Percentiles rank a stretch among this genome's conserved stretches.
These are phyloP conservation scores for Penicillium sumatraense DNA, from an alignment of 2,329 filamentous ascomycete species.

Conservation along the genomic window DNA sequence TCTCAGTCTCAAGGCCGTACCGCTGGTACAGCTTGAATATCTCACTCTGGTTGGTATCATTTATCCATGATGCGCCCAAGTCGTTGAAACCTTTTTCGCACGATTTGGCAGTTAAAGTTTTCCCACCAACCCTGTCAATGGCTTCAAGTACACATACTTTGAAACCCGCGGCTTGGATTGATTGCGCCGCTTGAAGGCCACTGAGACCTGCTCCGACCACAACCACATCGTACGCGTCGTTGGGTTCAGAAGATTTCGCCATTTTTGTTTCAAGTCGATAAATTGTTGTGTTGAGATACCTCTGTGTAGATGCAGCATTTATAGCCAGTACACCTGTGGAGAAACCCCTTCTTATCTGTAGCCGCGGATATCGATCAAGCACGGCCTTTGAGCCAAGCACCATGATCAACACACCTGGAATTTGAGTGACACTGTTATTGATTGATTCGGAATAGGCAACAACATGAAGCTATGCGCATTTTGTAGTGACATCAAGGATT, in stretches of 20 bases:
- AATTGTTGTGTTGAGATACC: too few relatives aligned
- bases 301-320: neutral
- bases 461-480: too few relatives aligned
- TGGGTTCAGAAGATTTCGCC: too few relatives aligned
- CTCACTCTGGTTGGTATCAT: constrained; percentile 29
- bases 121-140: constrained; percentile 48
- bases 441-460: too few relatives aligned
- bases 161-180: constrained; percentile 35
- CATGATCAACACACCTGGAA: too few relatives aligned
- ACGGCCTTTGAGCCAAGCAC: too few relatives aligned
- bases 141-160: constrained; percentile 46
- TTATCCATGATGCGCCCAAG: constrained; percentile 44
- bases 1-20: constrained; percentile 25
- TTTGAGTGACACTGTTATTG: too few relatives aligned
- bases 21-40: constrained; percentile 17
- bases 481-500: too few relatives aligned
- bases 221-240: constrained; percentile 37
- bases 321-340: too few relatives aligned
- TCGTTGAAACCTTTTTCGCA: constrained; percentile 32
- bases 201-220: constrained; percentile 47
- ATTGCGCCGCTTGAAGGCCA: constrained; percentile 43
- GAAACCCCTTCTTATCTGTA: too few relatives aligned
- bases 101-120: constrained; percentile 34
- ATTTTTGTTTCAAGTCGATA: too few relatives aligned
- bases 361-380: too few relatives aligned